Evolutionary conservation across 495 filamentous ascomycete genomes (phyloP), one percentile per base, ranked within the genome.

Genomic region (Staphylotrichum longicolle): DNA sequence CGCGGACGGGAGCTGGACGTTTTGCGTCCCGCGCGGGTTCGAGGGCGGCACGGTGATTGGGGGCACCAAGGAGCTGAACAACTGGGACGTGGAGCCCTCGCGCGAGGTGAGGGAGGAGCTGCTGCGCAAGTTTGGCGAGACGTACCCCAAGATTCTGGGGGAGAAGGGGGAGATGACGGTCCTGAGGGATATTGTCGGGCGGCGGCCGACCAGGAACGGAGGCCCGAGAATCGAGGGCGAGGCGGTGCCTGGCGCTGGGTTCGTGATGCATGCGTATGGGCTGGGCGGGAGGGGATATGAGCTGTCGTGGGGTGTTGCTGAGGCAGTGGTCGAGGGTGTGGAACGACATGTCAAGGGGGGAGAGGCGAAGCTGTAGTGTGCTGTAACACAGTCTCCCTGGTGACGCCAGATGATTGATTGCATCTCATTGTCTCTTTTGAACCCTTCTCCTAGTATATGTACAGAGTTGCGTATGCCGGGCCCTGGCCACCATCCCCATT

Each of bases 231-330:
- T 80, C 3, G 77, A 82, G 63, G 71, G 57, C n/a, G 78, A 80
- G 63, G 62, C 60, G 0, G 34, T 73, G 0, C 40, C 48, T 5
- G 80, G 76, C 9, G 57, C 50, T 2, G 63, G 68, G 56, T 71
- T 71, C 30, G 70, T 87, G 15, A 78, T 88, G 45, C 85, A 88
- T 76, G 85, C 82, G 6, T 88, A 87, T 68, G 85, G 85, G 12
- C 72, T 83, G 57, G 85, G 85, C 12, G 85, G 85, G 6, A 73
- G 85, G 41, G 85, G 85, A 0, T 87, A 79, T 62, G 79, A 80
- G 71, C 59, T 80, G 10, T 77, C 73, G 7, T 82, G 78, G 78
- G 79, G 77, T 0, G 75, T 78, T 32, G 79, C 79, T 0, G 72
- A 78, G 37, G 72, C 56, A 6, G 78, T 79, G 1, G 70, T 66